Evolutionary conservation across 345 rosid species (phyloP), one percentile per base, ranked within the genome.

Genomic region (Euphorbia peplus): DNA sequence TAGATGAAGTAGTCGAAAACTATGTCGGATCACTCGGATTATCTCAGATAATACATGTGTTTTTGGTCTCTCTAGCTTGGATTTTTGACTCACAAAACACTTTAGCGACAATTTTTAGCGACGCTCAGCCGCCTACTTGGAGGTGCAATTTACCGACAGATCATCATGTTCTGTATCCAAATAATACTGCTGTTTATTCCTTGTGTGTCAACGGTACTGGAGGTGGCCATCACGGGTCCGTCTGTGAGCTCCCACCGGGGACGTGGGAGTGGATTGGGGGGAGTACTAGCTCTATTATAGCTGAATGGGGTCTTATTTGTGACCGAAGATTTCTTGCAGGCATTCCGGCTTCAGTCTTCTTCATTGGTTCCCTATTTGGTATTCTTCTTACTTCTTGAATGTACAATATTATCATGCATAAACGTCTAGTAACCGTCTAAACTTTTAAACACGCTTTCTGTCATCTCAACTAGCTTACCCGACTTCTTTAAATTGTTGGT

Each of bases 231-330:
- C 57, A 52, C 52, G 18, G 52, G 57, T 25, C 80, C 1, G 76
- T 91, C 22, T 91, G 93, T 63, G 82, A 81, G 32, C 44, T 89
- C 63, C 69, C 63, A 4, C 72, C 74, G 0, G 85, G 84, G 25
- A 85, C 82, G 4, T 91, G 93, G 97, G 90, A 89, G 69, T 91
- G 93, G 96, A 67, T 82, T 8, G 87, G 78, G n/a, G 86, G 84
- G 8, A 65, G 66, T 21, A 68, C 35, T 37, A 74, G 81, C 35
- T 84, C 93, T 50, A 75, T 75, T 5, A 78, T 89, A 25, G 81
- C 91, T 0, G 93, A 91, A 62, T 91, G 93, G 92, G 71, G 75
- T 71, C 92, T 91, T 22, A 57, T 88, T 0, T 87, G 95, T 69
- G 80, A 89, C 57, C 87, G 78, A 50, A 87, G 74, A 75, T 89